Evolutionary conservation across 345 rosid species (phyloP), one percentile per base, ranked within the genome.

Genomic region (Dimocarpus longan): DNA sequence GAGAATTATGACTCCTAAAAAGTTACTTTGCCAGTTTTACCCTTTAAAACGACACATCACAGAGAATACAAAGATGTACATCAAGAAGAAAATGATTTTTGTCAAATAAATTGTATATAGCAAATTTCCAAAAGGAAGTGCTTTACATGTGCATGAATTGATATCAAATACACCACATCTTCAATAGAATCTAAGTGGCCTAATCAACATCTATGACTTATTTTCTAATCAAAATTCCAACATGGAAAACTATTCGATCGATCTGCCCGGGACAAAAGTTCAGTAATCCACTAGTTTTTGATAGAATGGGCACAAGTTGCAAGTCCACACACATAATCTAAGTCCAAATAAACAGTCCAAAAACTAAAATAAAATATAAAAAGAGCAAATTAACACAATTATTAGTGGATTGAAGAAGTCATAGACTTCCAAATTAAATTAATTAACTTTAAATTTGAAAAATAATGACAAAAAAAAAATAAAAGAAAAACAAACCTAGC

Each of bases 401-500:
- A 22, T 65, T 39, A 8, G 12, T 57, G 6, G 57, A 75, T 46
- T 10, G 18, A 60, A 26, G 12, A 28, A 56, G n/a, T 21, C 28
- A 71, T 18, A 10, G 18, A n/a, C 28, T 26, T 19, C 37, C 21
- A 15, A 44, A 5, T 75, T 11, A 11, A 48, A 75, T 62, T 26
- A 26, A 26, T 65, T 18, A 48, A 2, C 0, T 16, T 66, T 18
- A 26, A 16, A 65, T 75, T 26, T 19, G 11, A 32, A 1, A 10
- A 40, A 22, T 5, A 75, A 28, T 6, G 32, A 18, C 5, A 39
- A 3, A 40, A 59, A 73, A 73, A 10, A 10, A 52, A 43, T n/a
- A 62, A 3, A 28, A 10, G 70, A 13, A 65, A 48, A 32, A 57
- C 57, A 71, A 21, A 92, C 98, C 91, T 91, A 50, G 99, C 97